Percentiles rank a stretch among this genome's conserved stretches.
These are phyloP conservation scores for Takashimella koratensis DNA, from an alignment of 1,284 basidiomycete genomes.

Conservation along the genomic window DNA sequence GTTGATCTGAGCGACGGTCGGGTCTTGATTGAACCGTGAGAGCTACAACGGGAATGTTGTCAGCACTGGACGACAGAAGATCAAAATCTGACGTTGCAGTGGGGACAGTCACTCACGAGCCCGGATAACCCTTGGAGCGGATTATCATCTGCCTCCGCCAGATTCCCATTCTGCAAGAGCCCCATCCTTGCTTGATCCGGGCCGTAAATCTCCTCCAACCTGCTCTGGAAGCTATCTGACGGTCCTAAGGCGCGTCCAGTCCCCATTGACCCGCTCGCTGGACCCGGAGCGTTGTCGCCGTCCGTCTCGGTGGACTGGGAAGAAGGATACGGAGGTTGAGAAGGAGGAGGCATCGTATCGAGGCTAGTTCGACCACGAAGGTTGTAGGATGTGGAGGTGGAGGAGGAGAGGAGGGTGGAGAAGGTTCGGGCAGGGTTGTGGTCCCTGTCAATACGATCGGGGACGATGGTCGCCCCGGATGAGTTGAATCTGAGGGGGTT, in stretches of 20 bases:
- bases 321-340: not conserved
- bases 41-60: too few species aligned
- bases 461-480: constrained; percentile 23
- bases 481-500: constrained; percentile 25
- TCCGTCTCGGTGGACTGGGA: not conserved
- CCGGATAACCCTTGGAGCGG: not conserved
- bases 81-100: too few species aligned
- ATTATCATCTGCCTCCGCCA: constrained; percentile 4
- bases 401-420: constrained; percentile 10
- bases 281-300: not conserved
- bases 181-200: constrained; percentile 8
- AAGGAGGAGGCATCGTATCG: not conserved
- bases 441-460: constrained; percentile 10
- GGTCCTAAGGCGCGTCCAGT: constrained; percentile 10
- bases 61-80: too few species aligned
- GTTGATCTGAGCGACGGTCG: not conserved
- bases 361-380: not conserved
- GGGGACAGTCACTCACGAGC: not conserved
- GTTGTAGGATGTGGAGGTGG: constrained; percentile 4
- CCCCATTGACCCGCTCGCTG: not conserved
- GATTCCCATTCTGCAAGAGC: constrained; percentile 14
- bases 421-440: not conserved
- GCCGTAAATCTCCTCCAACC: constrained; percentile 10
- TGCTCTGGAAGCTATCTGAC: constrained; percentile 14
- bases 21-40: not conserved